These are phyloP conservation scores for Fusarium anthophilum DNA, from an alignment of 2,329 filamentous ascomycete species.

Conservation along the genomic window DNA sequence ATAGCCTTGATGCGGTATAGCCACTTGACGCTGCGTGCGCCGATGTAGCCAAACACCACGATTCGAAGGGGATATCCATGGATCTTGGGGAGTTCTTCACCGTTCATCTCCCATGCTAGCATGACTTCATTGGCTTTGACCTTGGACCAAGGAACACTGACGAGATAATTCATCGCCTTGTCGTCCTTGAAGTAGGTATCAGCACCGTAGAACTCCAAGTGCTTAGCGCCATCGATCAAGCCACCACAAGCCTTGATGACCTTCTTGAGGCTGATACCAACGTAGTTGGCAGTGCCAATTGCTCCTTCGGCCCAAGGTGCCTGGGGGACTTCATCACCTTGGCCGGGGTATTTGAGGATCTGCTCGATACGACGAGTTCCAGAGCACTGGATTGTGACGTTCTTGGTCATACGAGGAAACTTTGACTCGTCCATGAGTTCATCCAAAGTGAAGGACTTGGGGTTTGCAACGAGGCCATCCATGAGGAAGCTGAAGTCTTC, in stretches of 20 bases:
- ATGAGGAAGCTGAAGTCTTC: slow-evolving; percentile 63
- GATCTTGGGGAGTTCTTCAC: slow-evolving; percentile 68
- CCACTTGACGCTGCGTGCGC: slow-evolving; percentile 72
- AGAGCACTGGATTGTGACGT: slow-evolving; percentile 72
- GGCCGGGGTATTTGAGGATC: slow-evolving; percentile 70
- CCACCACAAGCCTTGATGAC: slow-evolving; percentile 77
- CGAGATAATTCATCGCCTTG: slow-evolving; percentile 72
- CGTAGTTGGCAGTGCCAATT: slow-evolving; percentile 71
- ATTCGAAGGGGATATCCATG: slow-evolving; percentile 72
- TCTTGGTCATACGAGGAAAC: slow-evolving; percentile 68
- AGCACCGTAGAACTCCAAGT: slow-evolving; percentile 74
- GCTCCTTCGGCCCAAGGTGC: slow-evolving; percentile 72
- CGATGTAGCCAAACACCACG: slow-evolving; percentile 73
- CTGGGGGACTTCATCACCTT: slow-evolving; percentile 69
- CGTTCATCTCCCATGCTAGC: slow-evolving; percentile 78
- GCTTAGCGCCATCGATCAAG: slow-evolving; percentile 60
- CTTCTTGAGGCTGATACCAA: slow-evolving; percentile 73
- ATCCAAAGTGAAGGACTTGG: slow-evolving; percentile 63
- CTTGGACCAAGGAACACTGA: slow-evolving; percentile 73
- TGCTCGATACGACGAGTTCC: slow-evolving; percentile 76
- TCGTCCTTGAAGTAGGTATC: slow-evolving; percentile 79
- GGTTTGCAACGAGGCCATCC: slow-evolving; percentile 69
- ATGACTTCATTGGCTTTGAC: slow-evolving; percentile 74
- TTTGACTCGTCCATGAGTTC: slow-evolving; percentile 68
- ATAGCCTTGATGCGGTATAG: slow-evolving; percentile 71